A percentile compares a stretch with the other conserved stretches of the same genome.
Conservation (phyloP, 78 protist genomes). For the Dictyostelium purpureum region DNA sequence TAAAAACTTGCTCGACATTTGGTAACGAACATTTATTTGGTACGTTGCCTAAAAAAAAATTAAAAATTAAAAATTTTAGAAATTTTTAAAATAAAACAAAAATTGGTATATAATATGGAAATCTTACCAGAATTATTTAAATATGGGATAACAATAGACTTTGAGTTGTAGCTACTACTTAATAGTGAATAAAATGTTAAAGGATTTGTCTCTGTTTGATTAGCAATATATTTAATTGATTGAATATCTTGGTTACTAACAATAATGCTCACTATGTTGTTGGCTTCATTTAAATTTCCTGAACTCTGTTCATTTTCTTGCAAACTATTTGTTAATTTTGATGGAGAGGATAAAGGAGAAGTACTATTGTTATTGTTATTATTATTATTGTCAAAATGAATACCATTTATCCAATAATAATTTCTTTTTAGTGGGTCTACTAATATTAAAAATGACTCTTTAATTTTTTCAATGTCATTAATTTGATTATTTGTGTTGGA, state of each 20-base stretch:
- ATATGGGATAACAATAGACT: conserved; percentile 15
- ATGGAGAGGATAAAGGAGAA: background rate
- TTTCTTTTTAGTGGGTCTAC: conserved; percentile 15
- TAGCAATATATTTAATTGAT: background rate
- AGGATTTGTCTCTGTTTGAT: background rate
- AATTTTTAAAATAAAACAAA: too few species aligned
- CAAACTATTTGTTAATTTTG: background rate
- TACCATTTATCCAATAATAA: conserved; percentile 27
- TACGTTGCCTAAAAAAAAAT: conserved; percentile 7
- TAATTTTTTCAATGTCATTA: conserved; percentile 14
- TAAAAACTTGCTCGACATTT: conserved; percentile 10
- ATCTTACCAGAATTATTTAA: background rate
- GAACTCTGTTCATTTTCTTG: background rate
- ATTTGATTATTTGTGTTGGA: too few species aligned
- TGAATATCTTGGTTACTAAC: background rate
- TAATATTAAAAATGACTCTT: conserved; percentile 37
- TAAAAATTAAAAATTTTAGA: background rate
- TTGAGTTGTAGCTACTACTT: background rate
- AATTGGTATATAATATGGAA: background rate
- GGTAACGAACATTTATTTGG: conserved; percentile 70
- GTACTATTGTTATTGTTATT: background rate
- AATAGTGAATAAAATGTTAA: conserved; percentile 30
- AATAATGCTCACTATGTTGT: background rate
- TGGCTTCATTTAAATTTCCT: too few species aligned
- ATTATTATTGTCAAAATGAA: background rate